Conservation (phyloP, 2,329 filamentous ascomycete genomes). For the Teratosphaeria viscida region DNA sequence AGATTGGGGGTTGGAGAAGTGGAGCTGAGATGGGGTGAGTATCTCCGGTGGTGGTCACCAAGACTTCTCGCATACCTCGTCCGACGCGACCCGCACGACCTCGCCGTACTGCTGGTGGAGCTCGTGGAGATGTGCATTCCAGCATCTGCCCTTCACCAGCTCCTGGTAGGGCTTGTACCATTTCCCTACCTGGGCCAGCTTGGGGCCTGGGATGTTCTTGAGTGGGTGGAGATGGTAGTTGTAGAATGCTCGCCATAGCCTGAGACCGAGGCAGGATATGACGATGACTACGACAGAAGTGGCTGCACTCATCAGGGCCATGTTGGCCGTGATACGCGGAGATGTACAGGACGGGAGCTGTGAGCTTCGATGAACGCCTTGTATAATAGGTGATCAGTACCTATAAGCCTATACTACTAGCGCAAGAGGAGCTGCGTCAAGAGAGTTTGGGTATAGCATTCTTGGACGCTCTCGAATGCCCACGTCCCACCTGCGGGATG, state of each 20-base stretch:
- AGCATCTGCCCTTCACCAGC: conserved; percentile 8
- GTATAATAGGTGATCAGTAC: neutral
- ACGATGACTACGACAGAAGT: neutral
- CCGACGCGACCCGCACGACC: neutral
- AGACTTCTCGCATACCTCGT: neutral
- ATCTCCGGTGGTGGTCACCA: neutral
- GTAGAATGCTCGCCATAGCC: neutral
- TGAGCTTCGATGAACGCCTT: too few species aligned
- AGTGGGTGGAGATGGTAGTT: conserved; percentile 14
- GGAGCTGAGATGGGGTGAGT: conserved; percentile 22
- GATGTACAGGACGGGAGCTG: too few species aligned
- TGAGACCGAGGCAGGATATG: neutral
- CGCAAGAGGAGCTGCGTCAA: too few species aligned
- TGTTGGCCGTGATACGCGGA: neutral
- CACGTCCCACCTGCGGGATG: too few species aligned
- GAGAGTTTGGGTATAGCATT: too few species aligned
- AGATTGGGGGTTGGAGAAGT: conserved; percentile 32
- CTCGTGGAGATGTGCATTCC: conserved; percentile 13
- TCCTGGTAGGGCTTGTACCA: conserved; percentile 29
- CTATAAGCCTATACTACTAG: too few species aligned
- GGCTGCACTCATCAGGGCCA: neutral
- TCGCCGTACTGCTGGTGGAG: conserved; percentile 36
- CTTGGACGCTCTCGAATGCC: too few species aligned
- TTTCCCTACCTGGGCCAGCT: conserved; percentile 24
- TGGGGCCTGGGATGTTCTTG: conserved; percentile 24